phyloP scores from a whole-genome alignment of 2,329 filamentous ascomycete genomes.

The Neofusicoccum umdonicola region DNA sequence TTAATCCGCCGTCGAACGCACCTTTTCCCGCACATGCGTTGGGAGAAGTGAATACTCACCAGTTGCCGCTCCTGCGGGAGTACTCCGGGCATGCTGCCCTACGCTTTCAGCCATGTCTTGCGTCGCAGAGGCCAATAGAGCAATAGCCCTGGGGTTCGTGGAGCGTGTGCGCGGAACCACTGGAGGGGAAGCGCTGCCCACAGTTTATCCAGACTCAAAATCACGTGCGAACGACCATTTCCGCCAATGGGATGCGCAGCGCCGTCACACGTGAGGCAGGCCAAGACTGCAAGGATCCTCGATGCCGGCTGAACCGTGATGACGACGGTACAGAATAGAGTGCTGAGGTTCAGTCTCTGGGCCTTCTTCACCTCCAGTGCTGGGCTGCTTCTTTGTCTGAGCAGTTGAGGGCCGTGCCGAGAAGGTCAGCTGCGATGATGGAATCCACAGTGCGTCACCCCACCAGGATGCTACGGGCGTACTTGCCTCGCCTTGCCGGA shows the following conservation, averaged over 20 bases:
- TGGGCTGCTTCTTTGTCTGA: neutral
- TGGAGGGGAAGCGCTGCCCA: too few relatives aligned
- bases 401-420: neutral
- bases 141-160: neutral
- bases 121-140: neutral
- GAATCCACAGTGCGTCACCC: conserved; percentile 1
- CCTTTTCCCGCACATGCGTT: neutral
- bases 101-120: too few relatives aligned
- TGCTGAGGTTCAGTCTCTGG: neutral
- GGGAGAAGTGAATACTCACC: neutral
- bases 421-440: neutral
- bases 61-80: neutral
- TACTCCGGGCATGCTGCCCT: too few relatives aligned
- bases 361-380: neutral
- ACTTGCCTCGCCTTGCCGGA: neutral
- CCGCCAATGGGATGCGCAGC: neutral
- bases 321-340: neutral
- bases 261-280: neutral
- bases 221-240: neutral
- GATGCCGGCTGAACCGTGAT: neutral
- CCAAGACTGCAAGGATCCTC: neutral
- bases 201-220: neutral
- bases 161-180: too few relatives aligned
- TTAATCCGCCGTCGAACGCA: neutral
- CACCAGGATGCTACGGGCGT: neutral